Base-by-base conservation (phyloP, 2,329 filamentous ascomycete genomes). In the Ceratocystis alfenasii region DNA sequence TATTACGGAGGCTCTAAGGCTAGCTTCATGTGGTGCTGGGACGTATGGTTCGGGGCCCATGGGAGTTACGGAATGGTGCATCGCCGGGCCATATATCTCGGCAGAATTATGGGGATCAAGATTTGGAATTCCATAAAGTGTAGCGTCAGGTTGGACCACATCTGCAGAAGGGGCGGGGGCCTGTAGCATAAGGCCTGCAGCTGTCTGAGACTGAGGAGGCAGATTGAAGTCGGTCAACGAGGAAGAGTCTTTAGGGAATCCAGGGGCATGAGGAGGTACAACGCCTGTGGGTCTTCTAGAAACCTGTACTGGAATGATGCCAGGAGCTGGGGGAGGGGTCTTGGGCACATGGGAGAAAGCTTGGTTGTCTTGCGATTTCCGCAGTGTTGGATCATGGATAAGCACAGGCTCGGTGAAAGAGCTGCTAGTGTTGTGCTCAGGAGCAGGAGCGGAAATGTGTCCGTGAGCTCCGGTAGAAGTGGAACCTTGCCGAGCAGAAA, bases 291-390 rank as follows among this genome's bases (percentile, higher is more conserved):
- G 50, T 44, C 64, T 20, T 48, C 20, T 59, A 20, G 64, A 65
- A 10, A 65, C 55, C 8, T 41, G 55, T n/a, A 61, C 53, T 12
- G 64, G 64, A 41, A 61, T 46, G 45, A 65, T 61, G 6, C 64
- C 64, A 7, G 55, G 53, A 6, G 41, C 55, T 33, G 64, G 64
- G n/a, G 64, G 64, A 10, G 64, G 64, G 15, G 64, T 65, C 48
- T 60, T 65, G 8, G 55, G 64, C 28, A 25, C 15, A 12, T 41
- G 36, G 5, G n/a, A n/a, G 12, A 17, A n/a, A 3, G 10, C 22
- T 3, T 50, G 25, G 15, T 48, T 48, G 20, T 59, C 53, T 33
- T n/a, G 53, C 12, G 28, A n/a, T 5, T 25, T 59, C 12, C 53
- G 28, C n/a, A 17, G 22, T n/a, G 2, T n/a, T 6, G 53, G 53